A percentile compares a stretch with the other conserved stretches of the same genome.
Conservation (phyloP, 495 filamentous ascomycete genomes). For the Sphaerosporella brunnea region DNA sequence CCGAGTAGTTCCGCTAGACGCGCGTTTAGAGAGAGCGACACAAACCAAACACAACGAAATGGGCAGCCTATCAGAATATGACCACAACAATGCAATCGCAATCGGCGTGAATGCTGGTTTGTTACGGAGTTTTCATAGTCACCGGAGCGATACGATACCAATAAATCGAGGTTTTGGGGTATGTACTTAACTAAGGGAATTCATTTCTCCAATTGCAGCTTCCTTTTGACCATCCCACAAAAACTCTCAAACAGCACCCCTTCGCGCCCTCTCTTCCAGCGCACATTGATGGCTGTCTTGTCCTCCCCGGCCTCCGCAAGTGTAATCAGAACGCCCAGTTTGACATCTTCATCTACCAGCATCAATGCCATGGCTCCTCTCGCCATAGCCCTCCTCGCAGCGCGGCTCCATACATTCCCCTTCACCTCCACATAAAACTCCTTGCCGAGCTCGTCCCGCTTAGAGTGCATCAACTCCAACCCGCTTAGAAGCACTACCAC, state of each 20-base stretch:
- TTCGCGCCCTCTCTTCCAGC: conserved; percentile 66
- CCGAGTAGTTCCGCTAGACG: no score
- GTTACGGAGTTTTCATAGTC: no score
- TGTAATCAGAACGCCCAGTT: conserved; percentile 31
- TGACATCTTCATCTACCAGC: conserved; percentile 26
- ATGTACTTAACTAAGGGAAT: no score
- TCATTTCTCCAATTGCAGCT: conserved; percentile 4
- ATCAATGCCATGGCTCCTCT: conserved; percentile 12
- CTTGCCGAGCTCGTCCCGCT: conserved; percentile 28
- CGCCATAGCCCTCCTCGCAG: conserved; percentile 40
- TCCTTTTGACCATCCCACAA: conserved; percentile 51
- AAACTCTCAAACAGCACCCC: conserved; percentile 73
- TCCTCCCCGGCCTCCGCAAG: conserved; percentile 10
- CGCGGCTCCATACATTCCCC: conserved; percentile 55
- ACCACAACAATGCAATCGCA: no score
- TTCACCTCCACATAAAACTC: conserved; percentile 27
- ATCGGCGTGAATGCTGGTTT: no score
- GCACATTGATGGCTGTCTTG: conserved; percentile 28
- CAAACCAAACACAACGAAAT: no score
- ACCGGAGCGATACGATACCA: no score
- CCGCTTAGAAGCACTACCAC: conserved; percentile 30
- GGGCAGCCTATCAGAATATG: no score
- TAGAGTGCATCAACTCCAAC: conserved; percentile 37
- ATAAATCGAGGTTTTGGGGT: no score
- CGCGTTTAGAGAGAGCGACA: no score